A percentile compares a stretch with the other conserved stretches of the same genome.
Evolutionary conservation across 441 rosid genomes (phyloP).

Genomic region (Gossypium laxum): DNA sequence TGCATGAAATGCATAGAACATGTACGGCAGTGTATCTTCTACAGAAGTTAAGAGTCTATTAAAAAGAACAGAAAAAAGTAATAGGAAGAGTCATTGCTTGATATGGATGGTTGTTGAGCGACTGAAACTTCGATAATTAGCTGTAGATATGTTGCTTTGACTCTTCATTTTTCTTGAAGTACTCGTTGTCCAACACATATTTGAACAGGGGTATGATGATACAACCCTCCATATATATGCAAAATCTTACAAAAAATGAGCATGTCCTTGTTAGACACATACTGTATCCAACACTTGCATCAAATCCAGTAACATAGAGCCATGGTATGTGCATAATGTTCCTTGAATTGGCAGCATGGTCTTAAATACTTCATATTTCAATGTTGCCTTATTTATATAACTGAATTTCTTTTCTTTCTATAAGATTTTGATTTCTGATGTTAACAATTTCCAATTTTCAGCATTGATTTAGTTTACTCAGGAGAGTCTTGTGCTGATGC

Average conservation of each 20-base stretch:
- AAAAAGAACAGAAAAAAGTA: not conserved
- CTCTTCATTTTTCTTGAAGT: not conserved
- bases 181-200: not conserved
- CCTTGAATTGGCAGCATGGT: not conserved
- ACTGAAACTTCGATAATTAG: not conserved
- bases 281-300: not conserved
- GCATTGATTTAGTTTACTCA: constrained; percentile 64
- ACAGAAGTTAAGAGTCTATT: not conserved
- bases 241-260: not conserved
- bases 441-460: constrained; percentile 24
- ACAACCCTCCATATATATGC: not conserved
- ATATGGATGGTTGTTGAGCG: not conserved
- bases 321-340: not conserved
- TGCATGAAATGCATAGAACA: not conserved
- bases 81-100: constrained; percentile 5
- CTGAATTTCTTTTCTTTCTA: not conserved
- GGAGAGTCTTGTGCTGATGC: constrained; percentile 79
- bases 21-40: not conserved
- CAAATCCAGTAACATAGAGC: not conserved
- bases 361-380: not conserved
- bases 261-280: not conserved
- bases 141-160: not conserved
- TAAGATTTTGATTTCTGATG: not conserved
- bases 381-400: not conserved
- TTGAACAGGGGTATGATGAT: not conserved